phyloP scores from a whole-genome alignment of 352 stramenopile genomes.

The Phytophthora sansomeana region DNA sequence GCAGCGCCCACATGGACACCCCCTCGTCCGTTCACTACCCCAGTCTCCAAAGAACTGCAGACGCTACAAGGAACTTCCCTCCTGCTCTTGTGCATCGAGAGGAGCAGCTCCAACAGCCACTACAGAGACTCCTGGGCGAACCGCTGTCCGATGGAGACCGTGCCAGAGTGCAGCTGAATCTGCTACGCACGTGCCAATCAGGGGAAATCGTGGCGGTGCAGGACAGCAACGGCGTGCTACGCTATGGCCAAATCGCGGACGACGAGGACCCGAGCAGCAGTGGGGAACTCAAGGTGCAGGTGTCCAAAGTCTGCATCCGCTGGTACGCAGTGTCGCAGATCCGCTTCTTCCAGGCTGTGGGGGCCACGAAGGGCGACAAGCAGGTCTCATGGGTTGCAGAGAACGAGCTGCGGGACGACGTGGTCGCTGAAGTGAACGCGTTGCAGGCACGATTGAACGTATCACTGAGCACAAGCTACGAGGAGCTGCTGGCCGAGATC shows the following conservation, averaged over 20 bases:
- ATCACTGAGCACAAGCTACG: conserved; percentile 55
- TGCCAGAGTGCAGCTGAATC: conserved; percentile 36
- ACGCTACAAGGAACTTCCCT: neutral
- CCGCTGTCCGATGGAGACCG: conserved; percentile 41
- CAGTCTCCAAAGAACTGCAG: neutral
- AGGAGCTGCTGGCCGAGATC: conserved; percentile 56
- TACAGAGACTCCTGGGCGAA: conserved; percentile 41
- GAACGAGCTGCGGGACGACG: conserved; percentile 18
- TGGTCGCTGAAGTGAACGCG: conserved; percentile 58
- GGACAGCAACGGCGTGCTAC: conserved; percentile 31
- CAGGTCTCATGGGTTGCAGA: neutral
- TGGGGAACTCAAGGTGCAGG: conserved; percentile 51
- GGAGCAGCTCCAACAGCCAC: conserved; percentile 30
- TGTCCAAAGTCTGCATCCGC: conserved; percentile 44
- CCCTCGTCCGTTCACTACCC: neutral
- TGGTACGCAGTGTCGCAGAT: conserved; percentile 59
- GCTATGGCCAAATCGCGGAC: conserved; percentile 51
- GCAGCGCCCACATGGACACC: conserved; percentile 8
- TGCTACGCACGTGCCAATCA: conserved; percentile 46
- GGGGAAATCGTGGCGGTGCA: conserved; percentile 63
- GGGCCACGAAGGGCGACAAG: conserved; percentile 2
- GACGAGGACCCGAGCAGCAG: conserved; percentile 28
- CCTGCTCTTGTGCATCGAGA: neutral
- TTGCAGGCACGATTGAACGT: conserved; percentile 56
- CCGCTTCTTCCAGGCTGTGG: conserved; percentile 53